Conservation (phyloP, 2,329 filamentous ascomycete species). For the Lasiodiplodia gonubiensis region DNA sequence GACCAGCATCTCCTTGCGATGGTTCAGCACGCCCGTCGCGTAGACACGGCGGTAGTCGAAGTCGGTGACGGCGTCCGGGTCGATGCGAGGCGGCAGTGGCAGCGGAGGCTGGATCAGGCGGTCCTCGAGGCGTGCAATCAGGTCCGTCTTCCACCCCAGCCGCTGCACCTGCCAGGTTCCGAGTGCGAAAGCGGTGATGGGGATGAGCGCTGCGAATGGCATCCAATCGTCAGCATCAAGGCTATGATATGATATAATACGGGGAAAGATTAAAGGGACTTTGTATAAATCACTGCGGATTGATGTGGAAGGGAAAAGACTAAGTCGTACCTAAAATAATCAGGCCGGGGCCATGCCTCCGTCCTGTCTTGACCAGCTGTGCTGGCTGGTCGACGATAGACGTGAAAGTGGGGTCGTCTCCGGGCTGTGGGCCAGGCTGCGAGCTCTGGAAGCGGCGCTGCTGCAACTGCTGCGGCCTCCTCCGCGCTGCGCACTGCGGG, state of each 20-base stretch:
- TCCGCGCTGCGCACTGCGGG: slow-evolving; percentile 20
- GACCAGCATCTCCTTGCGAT: slow-evolving; percentile 96
- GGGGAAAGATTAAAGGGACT: neutral
- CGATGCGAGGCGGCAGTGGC: slow-evolving; percentile 81
- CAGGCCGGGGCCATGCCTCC: slow-evolving; percentile 76
- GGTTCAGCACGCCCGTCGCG: slow-evolving; percentile 74
- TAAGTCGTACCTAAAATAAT: slow-evolving; percentile 69
- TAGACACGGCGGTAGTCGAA: slow-evolving; percentile 91
- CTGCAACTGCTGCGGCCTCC: slow-evolving; percentile 5
- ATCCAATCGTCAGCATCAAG: neutral
- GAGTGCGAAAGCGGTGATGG: slow-evolving; percentile 85
- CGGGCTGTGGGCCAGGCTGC: slow-evolving; percentile 56
- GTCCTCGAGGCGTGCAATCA: slow-evolving; percentile 91
- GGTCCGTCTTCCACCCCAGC: slow-evolving; percentile 89
- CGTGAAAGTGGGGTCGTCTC: slow-evolving; percentile 78
- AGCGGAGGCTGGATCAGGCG: slow-evolving; percentile 84
- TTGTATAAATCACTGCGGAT: neutral
- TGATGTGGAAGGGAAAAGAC: neutral
- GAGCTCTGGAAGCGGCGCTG: slow-evolving; percentile 31
- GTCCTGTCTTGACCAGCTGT: slow-evolving; percentile 74
- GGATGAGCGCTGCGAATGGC: slow-evolving; percentile 70
- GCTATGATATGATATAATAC: neutral
- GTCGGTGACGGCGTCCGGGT: slow-evolving; percentile 79
- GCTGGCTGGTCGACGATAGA: slow-evolving; percentile 89
- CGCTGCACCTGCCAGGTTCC: slow-evolving; percentile 96